Percentiles rank a stretch among this genome's conserved stretches.
Evolutionary conservation across 768 basidiomycete species (phyloP).

Genomic region (Hericium rajendrae): DNA sequence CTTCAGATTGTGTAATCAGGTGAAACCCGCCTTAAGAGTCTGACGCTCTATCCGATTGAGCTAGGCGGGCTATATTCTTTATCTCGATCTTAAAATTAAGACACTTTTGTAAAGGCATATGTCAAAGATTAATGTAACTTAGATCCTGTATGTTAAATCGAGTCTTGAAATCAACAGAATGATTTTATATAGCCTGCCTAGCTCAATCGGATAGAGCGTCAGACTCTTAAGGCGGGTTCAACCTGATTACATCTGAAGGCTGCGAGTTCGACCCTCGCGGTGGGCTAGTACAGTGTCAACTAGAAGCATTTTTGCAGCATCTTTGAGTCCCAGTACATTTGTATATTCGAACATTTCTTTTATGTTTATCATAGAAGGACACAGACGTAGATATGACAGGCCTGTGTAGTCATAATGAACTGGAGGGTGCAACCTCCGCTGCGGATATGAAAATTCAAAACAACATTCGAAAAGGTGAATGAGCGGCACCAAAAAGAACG

Average conservation of each 20-base stretch:
- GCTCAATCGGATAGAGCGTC: conserved; percentile 64
- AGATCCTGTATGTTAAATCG: too few relatives aligned
- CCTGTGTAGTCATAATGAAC: too few relatives aligned
- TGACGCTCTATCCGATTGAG: conserved; percentile 65
- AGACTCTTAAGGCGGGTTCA: conserved; percentile 36
- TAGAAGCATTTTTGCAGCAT: neutral
- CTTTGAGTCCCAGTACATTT: neutral
- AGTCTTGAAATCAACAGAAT: too few relatives aligned
- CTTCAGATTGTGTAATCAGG: conserved; percentile 32
- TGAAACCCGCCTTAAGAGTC: conserved; percentile 35
- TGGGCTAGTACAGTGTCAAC: conserved; percentile 30
- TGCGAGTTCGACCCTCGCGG: conserved; percentile 60
- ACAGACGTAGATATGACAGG: too few relatives aligned
- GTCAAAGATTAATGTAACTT: too few relatives aligned
- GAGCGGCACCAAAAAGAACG: too few relatives aligned
- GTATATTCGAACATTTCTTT: neutral
- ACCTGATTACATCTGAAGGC: conserved; percentile 34
- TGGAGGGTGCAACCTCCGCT: too few relatives aligned
- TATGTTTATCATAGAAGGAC: too few relatives aligned
- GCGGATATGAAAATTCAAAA: too few relatives aligned
- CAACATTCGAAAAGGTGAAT: too few relatives aligned
- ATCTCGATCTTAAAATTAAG: too few relatives aligned
- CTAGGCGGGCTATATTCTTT: conserved; percentile 41
- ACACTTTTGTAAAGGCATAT: too few relatives aligned
- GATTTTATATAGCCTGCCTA: conserved; percentile 45